A percentile compares a stretch with the other conserved stretches of the same genome.
Conservation (phyloP, 768 basidiomycete species). For the Pulveroboletus ravenelii region DNA sequence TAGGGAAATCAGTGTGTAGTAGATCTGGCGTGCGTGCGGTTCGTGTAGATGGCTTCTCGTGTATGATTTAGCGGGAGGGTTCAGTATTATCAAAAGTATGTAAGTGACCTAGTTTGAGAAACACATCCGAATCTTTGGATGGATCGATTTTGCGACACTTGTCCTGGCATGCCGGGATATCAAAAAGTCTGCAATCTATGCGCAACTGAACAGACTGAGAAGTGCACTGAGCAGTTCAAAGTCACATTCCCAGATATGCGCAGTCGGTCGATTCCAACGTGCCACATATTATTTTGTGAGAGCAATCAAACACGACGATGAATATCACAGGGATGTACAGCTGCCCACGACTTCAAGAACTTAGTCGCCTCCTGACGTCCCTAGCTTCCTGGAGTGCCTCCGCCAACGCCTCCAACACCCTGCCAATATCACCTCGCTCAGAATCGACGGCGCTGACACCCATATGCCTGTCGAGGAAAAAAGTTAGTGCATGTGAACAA, state of each 20-base stretch:
- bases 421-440: constrained; percentile 70
- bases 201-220: no score
- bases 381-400: constrained; percentile 44
- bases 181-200: no score
- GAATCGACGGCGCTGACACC: constrained; percentile 75
- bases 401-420: constrained; percentile 59
- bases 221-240: no score
- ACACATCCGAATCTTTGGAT: no score
- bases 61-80: not conserved
- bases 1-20: constrained; percentile 27
- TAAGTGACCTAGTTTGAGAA: not conserved
- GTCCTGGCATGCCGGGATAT: no score
- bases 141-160: not conserved
- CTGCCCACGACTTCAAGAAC: not conserved
- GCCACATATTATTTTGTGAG: not conserved
- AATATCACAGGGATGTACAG: no score
- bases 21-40: not conserved
- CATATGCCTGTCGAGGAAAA: constrained; percentile 63
- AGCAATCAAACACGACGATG: not conserved
- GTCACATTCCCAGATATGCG: no score
- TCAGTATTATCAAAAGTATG: not conserved
- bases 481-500: not conserved
- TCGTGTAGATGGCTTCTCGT: not conserved
- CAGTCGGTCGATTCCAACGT: not conserved
- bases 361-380: constrained; percentile 10